Base-by-base conservation (phyloP, 169 alveolate genomes). In the Plasmodium inui region DNA sequence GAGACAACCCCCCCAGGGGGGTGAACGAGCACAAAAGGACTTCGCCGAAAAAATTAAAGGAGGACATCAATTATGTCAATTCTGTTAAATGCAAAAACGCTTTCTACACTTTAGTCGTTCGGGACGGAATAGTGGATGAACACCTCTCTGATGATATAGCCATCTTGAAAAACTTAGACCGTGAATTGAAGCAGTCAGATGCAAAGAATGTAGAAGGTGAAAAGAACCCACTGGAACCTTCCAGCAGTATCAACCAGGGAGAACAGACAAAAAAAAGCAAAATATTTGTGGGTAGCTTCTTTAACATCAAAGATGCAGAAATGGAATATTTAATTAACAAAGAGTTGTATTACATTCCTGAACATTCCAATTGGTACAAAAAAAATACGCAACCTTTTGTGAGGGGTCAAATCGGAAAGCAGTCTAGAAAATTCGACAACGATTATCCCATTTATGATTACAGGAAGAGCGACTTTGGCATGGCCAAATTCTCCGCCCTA, bases 401-500 rank as follows among this genome's bases (percentile, higher is more conserved):
- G 67, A 70, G 97, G 70, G 97, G 96, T 0, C 97, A 95, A 92
- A 84, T 95, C 3, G 97, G 97, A 26, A 92, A 93, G 81, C 94
- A 95, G 12, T 89, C 95, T 1, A 90, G 97, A 70, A 95, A 95
- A 92, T 95, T 83, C 67, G 97, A 95, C 72, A 93, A 86, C 79
- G 96, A 93, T 83, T 92, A 83, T 55, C 92, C 97, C 26, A 93
- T 95, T 46, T 95, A 93, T 86, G 97, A 95, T 86, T 95, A 95
- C 73, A 90, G 97, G 74, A 95, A 95, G 74, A 78, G 95, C 37
- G 97, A 95, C 61, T 95, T 95, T 88, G 97, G 97, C 14, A 95
- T 95, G 97, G 97, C 97, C 41, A 95, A 95, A 92, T 82, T 95
- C 57, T 92, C 97, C 19, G 82, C 97, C 26, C 83, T 95, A 85